Conservation (phyloP, 306 rosid species). For the Macrotyloma uniflorum region DNA sequence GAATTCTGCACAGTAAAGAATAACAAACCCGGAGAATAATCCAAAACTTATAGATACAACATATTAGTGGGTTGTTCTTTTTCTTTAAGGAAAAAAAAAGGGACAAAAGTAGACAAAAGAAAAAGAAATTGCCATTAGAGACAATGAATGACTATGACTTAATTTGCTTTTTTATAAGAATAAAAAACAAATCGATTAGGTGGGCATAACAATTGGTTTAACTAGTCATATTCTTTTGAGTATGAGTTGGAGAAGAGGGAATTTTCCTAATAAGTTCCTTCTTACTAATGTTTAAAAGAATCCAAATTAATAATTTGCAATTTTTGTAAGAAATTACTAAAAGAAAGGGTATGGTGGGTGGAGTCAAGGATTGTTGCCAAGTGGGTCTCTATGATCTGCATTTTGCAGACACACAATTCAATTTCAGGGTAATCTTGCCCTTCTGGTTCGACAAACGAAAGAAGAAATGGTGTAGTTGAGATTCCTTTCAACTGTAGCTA, state of each 20-base stretch:
- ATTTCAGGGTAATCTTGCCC: not conserved
- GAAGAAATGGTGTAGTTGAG: constrained; percentile 11
- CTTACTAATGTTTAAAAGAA: too few relatives aligned
- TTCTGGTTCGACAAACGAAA: not conserved
- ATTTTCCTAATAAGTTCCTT: not conserved
- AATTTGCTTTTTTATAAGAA: constrained; percentile 25
- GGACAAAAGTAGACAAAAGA: not conserved
- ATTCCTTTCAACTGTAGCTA: not conserved
- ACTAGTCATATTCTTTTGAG: not conserved
- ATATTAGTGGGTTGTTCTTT: constrained; percentile 21
- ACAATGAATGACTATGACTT: constrained; percentile 3
- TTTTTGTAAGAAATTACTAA: not conserved
- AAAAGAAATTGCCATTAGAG: not conserved
- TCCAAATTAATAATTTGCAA: not conserved
- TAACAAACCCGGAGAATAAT: not conserved
- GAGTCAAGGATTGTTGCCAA: constrained; percentile 5
- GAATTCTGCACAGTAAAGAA: not conserved
- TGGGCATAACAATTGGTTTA: constrained; percentile 7
- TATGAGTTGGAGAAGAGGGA: not conserved
- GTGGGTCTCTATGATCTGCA: constrained; percentile 26
- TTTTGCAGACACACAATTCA: constrained; percentile 8
- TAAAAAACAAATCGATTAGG: constrained; percentile 25
- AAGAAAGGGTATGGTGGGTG: not conserved
- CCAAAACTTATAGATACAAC: not conserved
- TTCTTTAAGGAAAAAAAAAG: not conserved